A percentile compares a stretch with the other conserved stretches of the same genome.
These are phyloP conservation scores for Cordia subcordata DNA, from an alignment of 257 asterid species.

Conservation along the genomic window DNA sequence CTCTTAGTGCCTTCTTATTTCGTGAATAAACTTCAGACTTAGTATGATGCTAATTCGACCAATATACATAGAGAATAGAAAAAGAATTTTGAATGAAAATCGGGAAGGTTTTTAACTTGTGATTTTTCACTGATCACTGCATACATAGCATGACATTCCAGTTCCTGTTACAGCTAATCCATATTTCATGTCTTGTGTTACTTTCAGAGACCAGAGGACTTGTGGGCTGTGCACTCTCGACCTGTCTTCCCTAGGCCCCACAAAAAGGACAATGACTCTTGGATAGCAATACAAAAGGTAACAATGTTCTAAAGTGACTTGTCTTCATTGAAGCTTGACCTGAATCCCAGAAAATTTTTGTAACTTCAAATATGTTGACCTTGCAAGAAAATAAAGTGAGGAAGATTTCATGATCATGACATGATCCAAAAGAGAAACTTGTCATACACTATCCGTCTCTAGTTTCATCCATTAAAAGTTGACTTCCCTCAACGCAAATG, in stretches of 20 bases:
- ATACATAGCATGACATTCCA: neutral
- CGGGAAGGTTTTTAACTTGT: neutral
- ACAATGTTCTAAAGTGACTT: neutral
- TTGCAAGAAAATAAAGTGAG: neutral
- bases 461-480: no score
- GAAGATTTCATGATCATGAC: neutral
- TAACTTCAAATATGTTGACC: neutral
- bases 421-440: neutral
- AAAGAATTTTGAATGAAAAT: neutral
- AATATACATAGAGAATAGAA: neutral
- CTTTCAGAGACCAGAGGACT: conserved; percentile 86
- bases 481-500: no score
- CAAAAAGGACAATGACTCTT: conserved; percentile 50
- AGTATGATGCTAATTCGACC: no score
- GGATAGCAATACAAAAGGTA: conserved; percentile 90
- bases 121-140: no score
- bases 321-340: no score
- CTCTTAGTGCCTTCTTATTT: no score
- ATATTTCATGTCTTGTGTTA: conserved; percentile 12
- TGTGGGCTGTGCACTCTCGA: conserved; percentile 88
- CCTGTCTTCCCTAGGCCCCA: conserved; percentile 87
- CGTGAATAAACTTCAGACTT: no score
- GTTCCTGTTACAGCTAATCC: conserved; percentile 25
- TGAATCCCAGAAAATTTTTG: neutral
- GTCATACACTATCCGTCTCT: no score